Percentiles rank a stretch among this genome's conserved stretches.
Evolutionary conservation across 371 early-diverging fungal genomes (phyloP).

Genomic region (Rhizopus arrhizus): DNA sequence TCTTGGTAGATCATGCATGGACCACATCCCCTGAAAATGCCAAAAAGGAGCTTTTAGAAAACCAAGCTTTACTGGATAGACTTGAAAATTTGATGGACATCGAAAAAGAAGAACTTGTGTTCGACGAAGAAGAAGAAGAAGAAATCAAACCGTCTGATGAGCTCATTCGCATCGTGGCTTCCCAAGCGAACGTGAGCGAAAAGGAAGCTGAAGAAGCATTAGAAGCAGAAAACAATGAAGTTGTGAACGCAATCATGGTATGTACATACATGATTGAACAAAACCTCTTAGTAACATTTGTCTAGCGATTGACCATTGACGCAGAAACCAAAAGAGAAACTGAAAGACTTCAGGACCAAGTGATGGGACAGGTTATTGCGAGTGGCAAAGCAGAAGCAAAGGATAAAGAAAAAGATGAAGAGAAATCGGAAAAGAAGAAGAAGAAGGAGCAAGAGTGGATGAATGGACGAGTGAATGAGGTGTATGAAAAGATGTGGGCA

Average conservation of each 20-base stretch:
- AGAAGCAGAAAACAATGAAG: slow-evolving; percentile 59
- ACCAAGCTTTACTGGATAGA: slow-evolving; percentile 60
- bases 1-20: slow-evolving; percentile 75
- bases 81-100: slow-evolving; percentile 67
- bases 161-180: slow-evolving; percentile 57
- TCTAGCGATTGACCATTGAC: slow-evolving; percentile 44
- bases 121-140: slow-evolving; percentile 39
- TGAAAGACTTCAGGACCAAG: slow-evolving; percentile 47
- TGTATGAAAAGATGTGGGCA: slow-evolving; percentile 58
- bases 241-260: slow-evolving; percentile 70
- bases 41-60: slow-evolving; percentile 53
- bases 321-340: slow-evolving; percentile 44
- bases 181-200: slow-evolving; percentile 62
- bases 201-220: slow-evolving; percentile 62
- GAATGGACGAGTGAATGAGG: slow-evolving; percentile 25
- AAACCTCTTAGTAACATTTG: background rate
- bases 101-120: slow-evolving; percentile 48
- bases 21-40: slow-evolving; percentile 67
- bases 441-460: slow-evolving; percentile 32
- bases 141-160: slow-evolving; percentile 27
- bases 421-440: slow-evolving; percentile 35
- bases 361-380: slow-evolving; percentile 43
- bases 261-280: slow-evolving; percentile 1
- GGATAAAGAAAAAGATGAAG: slow-evolving; percentile 41
- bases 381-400: slow-evolving; percentile 53